Evolutionary conservation across 1,284 basidiomycete species (phyloP).

Genomic region (Malassezia pachydermatis): DNA sequence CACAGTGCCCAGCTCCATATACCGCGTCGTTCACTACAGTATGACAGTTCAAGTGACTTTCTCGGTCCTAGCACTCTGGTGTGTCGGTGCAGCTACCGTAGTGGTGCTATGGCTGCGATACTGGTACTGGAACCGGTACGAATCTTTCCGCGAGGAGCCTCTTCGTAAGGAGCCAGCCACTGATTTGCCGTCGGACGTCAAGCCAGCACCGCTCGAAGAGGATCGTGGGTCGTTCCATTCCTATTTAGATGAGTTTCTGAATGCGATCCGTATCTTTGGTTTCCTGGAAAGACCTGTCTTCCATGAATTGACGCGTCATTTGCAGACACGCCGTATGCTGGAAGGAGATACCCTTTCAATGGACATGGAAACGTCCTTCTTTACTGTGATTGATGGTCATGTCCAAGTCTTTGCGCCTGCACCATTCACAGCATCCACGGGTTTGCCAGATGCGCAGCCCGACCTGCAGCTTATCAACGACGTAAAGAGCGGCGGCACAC

Average conservation of each 20-base stretch:
- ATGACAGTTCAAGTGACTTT: constrained; percentile 46
- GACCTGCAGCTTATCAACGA: constrained; percentile 46
- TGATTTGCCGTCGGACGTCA: constrained; percentile 36
- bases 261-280: constrained; percentile 47
- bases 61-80: constrained; percentile 33
- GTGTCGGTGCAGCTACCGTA: constrained; percentile 22
- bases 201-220: constrained; percentile 26
- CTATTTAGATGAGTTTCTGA: constrained; percentile 47
- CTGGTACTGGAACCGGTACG: constrained; percentile 42
- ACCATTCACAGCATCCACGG: constrained; percentile 12
- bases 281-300: constrained; percentile 48
- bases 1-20: constrained; percentile 38
- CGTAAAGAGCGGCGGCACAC: constrained; percentile 55
- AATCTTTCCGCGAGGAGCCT: constrained; percentile 40
- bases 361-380: constrained; percentile 43
- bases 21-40: constrained; percentile 40
- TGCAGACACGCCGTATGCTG: constrained; percentile 43
- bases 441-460: constrained; percentile 1
- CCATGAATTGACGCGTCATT: constrained; percentile 45
- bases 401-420: constrained; percentile 45
- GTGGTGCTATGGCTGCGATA: constrained; percentile 50
- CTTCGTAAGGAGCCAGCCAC: constrained; percentile 21
- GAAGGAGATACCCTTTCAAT: constrained; percentile 43
- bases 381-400: constrained; percentile 46
- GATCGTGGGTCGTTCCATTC: constrained; percentile 40